phyloP scores from a whole-genome alignment of 2,329 filamentous ascomycete genomes.

The Calonectria montana region DNA sequence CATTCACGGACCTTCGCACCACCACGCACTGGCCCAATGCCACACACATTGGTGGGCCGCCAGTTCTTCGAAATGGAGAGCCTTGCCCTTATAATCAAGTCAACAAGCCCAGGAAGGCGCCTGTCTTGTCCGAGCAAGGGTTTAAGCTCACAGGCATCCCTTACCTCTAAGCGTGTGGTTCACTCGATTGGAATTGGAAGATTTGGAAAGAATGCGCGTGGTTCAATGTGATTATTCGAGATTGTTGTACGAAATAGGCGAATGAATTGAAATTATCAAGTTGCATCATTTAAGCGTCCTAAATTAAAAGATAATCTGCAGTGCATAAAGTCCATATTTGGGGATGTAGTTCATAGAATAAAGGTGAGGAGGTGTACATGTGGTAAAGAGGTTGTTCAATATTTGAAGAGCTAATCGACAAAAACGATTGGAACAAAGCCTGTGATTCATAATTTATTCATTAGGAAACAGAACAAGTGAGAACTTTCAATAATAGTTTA shows the following conservation, averaged over 20 bases:
- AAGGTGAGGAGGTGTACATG: too few species aligned
- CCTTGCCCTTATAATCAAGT: constrained; percentile 7
- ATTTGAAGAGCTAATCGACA: too few species aligned
- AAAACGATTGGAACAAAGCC: too few species aligned
- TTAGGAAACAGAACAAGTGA: too few species aligned
- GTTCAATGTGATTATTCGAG: not conserved
- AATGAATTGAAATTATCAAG: not conserved
- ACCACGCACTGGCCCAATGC: constrained; percentile 56
- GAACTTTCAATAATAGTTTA: too few species aligned
- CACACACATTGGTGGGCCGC: not conserved
- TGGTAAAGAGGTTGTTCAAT: too few species aligned
- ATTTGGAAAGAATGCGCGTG: not conserved
- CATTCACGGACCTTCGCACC: constrained; percentile 48
- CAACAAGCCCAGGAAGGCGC: not conserved
- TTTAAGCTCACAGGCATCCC: constrained; percentile 15
- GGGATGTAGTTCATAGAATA: too few species aligned
- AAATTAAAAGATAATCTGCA: too few species aligned
- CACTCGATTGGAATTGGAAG: not conserved
- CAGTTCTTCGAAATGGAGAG: constrained; percentile 2
- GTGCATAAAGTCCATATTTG: too few species aligned
- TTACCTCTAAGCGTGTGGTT: not conserved
- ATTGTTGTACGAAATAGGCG: not conserved
- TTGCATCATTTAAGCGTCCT: too few species aligned
- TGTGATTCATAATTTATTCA: too few species aligned
- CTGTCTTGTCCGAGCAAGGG: not conserved